phyloP scores from a whole-genome alignment of 306 rosid genomes.

The Albizia julibrissin region DNA sequence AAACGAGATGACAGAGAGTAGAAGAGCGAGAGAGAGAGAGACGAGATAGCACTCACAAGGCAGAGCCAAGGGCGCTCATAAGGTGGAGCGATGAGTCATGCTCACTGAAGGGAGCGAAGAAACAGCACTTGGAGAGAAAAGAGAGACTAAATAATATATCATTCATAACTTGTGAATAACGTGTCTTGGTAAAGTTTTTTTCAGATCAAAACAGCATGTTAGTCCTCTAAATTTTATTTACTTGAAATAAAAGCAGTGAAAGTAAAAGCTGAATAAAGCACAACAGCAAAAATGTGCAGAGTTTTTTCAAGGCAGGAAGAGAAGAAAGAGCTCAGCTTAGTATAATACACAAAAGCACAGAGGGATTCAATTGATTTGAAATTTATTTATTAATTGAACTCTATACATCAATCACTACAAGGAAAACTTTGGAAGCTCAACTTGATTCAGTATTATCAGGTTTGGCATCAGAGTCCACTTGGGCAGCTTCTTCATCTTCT shows the following conservation, averaged over 20 bases:
- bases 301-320: background rate
- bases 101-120: no score
- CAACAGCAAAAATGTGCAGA: background rate
- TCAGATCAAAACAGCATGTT: no score
- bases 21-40: no score
- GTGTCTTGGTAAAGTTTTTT: no score
- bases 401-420: constrained; percentile 25
- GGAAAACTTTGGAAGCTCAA: constrained; percentile 25
- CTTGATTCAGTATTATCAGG: constrained; percentile 37
- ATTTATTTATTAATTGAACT: constrained; percentile 4
- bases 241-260: background rate
- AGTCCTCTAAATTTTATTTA: background rate
- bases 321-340: background rate
- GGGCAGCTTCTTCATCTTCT: constrained; percentile 36
- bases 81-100: no score
- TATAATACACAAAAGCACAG: background rate
- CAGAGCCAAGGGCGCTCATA: no score
- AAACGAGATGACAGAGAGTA: no score
- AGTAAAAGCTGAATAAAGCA: background rate
- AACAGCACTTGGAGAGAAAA: no score
- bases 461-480: constrained; percentile 39
- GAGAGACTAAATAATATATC: no score
- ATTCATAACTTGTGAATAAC: no score
- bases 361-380: background rate
- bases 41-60: no score